Evolutionary conservation across 352 stramenopile species (phyloP), one percentile per base, ranked within the genome.

Genomic region (Globisporangium ultimum): DNA sequence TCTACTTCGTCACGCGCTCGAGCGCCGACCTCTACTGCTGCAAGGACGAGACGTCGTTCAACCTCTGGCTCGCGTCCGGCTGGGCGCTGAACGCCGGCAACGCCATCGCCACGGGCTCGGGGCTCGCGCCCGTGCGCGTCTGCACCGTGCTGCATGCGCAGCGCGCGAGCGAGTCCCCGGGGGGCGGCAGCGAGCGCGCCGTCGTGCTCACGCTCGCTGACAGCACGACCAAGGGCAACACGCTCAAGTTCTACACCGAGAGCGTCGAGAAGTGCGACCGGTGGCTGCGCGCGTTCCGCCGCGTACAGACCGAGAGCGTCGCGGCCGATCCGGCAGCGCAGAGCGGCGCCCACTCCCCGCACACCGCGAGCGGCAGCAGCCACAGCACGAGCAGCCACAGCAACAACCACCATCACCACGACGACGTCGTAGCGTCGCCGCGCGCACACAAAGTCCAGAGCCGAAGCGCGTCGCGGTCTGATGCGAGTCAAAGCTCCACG

Each of bases 11-110:
- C 7, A 62, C 62, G 40, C 57, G 58, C 2, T 36, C 54, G 15
- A 67, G 40, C 24, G 43, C 79, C 1, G 74, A 88, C 28, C 57
- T 91, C 12, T 91, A 75, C 61, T 68, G 61, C 21, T 89, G 76
- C 66, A 82, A 80, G 63, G 78, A 89, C 56, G 76, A 91, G 62
- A 74, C 67, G 48, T 72, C 68, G 20, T 91, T 91, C 61, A 75
- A 67, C 28, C 59, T 84, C 28, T 91, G 82, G 82, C 54, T 76
- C 56, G 64, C 70, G 2, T 83, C 71, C 7, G 78, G 75, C 17
- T 70, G 76, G 50, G 55, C 73, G 24, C 58, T 85, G 49, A 72
- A 73, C 4, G 66, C 58, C 21, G 21, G 55, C 47, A 49, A 78
- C 42, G 58, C 55, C 28, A 53, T 68, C 42, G 53, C 59, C 15